A percentile compares a stretch with the other conserved stretches of the same genome.
Evolutionary conservation across 345 rosid species (phyloP).

Genomic region (Acer negundo): DNA sequence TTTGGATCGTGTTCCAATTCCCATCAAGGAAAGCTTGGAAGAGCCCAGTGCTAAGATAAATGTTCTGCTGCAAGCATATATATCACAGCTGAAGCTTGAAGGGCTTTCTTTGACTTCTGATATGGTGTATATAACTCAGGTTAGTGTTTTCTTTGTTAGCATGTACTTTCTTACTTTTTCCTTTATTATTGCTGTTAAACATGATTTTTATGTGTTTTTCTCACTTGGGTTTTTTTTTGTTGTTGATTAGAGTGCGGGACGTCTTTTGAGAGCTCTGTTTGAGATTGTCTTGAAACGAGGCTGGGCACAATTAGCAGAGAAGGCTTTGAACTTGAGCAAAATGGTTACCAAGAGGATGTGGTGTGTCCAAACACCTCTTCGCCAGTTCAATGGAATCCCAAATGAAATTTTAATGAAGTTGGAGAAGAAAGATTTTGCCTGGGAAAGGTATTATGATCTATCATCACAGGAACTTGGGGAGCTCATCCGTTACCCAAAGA

Average conservation of each 20-base stretch:
- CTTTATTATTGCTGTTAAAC: slow-evolving; percentile 1
- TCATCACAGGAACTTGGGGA: slow-evolving; percentile 93
- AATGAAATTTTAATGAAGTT: slow-evolving; percentile 80
- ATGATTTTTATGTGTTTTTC: slow-evolving; percentile 7
- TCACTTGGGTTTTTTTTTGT: slow-evolving; percentile 8
- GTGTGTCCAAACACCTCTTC: slow-evolving; percentile 95
- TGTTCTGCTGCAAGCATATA: slow-evolving; percentile 92
- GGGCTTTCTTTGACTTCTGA: slow-evolving; percentile 94
- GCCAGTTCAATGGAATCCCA: slow-evolving; percentile 82
- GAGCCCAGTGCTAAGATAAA: slow-evolving; percentile 97
- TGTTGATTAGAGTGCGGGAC: slow-evolving; percentile 75
- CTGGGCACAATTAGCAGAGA: slow-evolving; percentile 94
- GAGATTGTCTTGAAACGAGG: slow-evolving; percentile 94
- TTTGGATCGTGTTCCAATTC: slow-evolving; percentile 90
- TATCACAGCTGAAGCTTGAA: slow-evolving; percentile 94
- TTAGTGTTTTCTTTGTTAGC: slow-evolving; percentile 25
- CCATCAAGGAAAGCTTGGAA: slow-evolving; percentile 91
- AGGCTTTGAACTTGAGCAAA: slow-evolving; percentile 86
- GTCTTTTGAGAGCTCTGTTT: slow-evolving; percentile 88
- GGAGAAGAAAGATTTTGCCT: slow-evolving; percentile 96
- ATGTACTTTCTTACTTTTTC: slow-evolving; percentile 1
- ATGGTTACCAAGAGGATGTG: slow-evolving; percentile 97
- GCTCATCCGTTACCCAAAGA: slow-evolving; percentile 76
- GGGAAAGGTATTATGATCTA: slow-evolving; percentile 96
- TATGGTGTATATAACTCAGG: slow-evolving; percentile 96